Evolutionary conservation across 1,284 basidiomycete genomes (phyloP), one percentile per base, ranked within the genome.

Genomic region (Moniliophthora roreri): DNA sequence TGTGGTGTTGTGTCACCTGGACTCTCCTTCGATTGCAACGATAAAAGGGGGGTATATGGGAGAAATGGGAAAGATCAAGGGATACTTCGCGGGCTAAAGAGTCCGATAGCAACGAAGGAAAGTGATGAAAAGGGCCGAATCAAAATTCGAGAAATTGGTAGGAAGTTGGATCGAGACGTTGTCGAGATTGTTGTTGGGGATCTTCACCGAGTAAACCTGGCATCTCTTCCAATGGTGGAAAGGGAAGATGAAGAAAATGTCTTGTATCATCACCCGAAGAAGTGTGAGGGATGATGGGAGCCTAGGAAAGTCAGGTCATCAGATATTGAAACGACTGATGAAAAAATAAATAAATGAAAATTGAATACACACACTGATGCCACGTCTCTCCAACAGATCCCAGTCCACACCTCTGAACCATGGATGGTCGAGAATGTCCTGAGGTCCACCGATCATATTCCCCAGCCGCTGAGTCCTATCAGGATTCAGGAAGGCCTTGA

Each of bases 321-420:
- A 46, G 23, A 16, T 28, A 32, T 20, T 24, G n/a, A n/a, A 46
- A 26, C 13, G 8, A 13, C 16, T n/a, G 44, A 32, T 16, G 13
- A 32, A 18, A 23, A 46, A 28, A 9, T 11, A 24, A 35, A 11
- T 18, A 26, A 44, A 52, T 44, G 36, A 6, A 46, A 24, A 58
- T 35, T 18, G 23, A 26, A 39, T 21, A 67, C 75, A 63, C 61
- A 87, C 89, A 66, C 85, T 80, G 53, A 92, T 92, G 67, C 91
- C 88, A 45, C 86, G 80, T 35, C 85, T 81, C 65, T 91, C 89
- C 37, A 92, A 68, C 1, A 88, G 87, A 58, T 88, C 89, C 83
- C 93, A 95, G 62, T 95, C 91, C 38, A 95, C 93, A 46, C 93
- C 93, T 60, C 93, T 87, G 66, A 99, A 95, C 85, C 97, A 99